Base-by-base conservation (phyloP, 768 basidiomycete species). In the Mycena alexandri region DNA sequence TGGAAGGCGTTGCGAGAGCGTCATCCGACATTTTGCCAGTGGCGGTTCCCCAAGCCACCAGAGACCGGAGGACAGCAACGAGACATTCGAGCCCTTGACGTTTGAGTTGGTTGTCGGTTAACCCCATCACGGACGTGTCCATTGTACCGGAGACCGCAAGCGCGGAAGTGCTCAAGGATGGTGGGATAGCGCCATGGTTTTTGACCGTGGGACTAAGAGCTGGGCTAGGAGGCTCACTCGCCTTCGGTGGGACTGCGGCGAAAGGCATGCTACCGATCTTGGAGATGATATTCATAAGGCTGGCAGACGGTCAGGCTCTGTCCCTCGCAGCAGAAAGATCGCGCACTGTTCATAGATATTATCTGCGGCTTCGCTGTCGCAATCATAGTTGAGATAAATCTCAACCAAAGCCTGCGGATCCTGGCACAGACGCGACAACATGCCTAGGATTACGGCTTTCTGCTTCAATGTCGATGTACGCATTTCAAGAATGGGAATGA, bases 351-450 rank as follows among this genome's bases (percentile, higher is more conserved):
- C 98, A 79, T 99, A 99, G 64, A 99, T 96, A 80, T 99, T 99
- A 75, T 98, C 97, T 12, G 87, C 87, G 5, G 97, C 95, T 65
- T 95, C 92, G 65, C 95, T 89, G 75, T 99, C 98, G 76, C 98
- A 99, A 75, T 99, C 98, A 75, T 99, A 99, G 78, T 99, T 99
- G 77, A 99, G 90, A 80, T 99, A 99, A 63, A 99, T 90, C 78
- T 99, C 98, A 34, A 99, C 98, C 21, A 99, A 84, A 11, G 97
- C 96, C 78, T 99, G 98, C 2, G 98, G 96, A 75, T 99, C 98
- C 77, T 97, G 94, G 74, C 94, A 96, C 17, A 99, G 81, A 46
- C 93, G 89, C 19, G 88, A 89, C 34, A 97, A 78, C 91, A 98
- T 96, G 44, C 89, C 91, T 57, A 99, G 84, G 59, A 99, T 94